Base-by-base conservation (phyloP, 805 yeast genomes). In the Hanseniaspora thailandica region DNA sequence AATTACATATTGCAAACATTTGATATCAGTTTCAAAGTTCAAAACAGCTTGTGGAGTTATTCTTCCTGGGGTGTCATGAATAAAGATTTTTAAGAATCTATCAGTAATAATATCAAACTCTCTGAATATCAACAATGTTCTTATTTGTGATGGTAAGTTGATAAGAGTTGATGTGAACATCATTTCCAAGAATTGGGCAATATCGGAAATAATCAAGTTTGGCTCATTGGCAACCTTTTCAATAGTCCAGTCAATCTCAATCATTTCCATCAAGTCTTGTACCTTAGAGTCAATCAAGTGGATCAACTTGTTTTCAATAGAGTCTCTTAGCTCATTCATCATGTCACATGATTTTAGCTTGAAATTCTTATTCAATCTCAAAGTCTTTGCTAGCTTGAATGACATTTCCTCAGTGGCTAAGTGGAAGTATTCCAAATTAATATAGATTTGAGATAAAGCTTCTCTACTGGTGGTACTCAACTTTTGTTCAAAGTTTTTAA, bases 401-500 rank as follows among this genome's bases (percentile, higher is more conserved):
- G 76, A 74, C 47, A 90, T 73, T 63, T 84, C 88, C 50, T 72
- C 71, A 9, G 89, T 76, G 54, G 95, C 86, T 59, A 74, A 79
- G 40, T 85, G 74, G 65, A 89, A 90, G 64, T 85, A 86, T 63
- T 90, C 96, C 61, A 90, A 70, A 64, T 93, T 88, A 55, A 93
- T 83, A 59, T 86, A 73, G 59, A 86, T 86, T 69, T 93, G 97
- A 0, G 96, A 83, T 26, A 87, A 76, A 59, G 87, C 89, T 66
- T 90, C 97, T 62, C 95, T 85, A 57, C 88, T 84, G 12, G 82
- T 77, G 2, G 88, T 75, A 58, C 78, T 76, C 47, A 84, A 74
- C 56, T 80, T 79, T 13, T 75, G 73, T 54, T 77, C 74, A 46
- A 85, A 77, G 56, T 81, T 78, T 39, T 72, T 72, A 59, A 86